Conservation (phyloP, 2,329 filamentous ascomycete genomes). For the Botrytis aclada region DNA sequence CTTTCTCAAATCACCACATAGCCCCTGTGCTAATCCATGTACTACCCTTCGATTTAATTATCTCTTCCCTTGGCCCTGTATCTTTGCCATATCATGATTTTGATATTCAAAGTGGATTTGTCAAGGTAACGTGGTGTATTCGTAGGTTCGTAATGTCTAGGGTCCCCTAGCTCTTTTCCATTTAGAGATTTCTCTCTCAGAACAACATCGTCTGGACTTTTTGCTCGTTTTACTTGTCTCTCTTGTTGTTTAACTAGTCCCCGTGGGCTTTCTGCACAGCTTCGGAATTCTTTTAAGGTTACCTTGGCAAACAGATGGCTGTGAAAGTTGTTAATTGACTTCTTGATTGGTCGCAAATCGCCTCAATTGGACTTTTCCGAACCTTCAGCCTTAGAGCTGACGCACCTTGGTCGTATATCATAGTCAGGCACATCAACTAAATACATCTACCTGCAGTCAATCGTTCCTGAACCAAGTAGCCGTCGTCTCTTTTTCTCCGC, state of each 20-base stretch:
- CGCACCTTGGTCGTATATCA: constrained; percentile 15
- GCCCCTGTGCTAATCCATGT: neutral
- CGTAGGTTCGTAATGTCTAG: constrained; percentile 16
- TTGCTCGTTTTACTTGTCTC: constrained; percentile 19
- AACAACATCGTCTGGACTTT: constrained; percentile 15
- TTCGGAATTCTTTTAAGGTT: constrained; percentile 22
- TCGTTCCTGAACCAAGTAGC: constrained; percentile 25
- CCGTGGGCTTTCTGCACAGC: constrained; percentile 22
- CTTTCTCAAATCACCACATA: neutral
- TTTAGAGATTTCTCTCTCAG: constrained; percentile 21
- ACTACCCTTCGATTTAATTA: neutral
- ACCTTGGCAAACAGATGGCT: constrained; percentile 15
- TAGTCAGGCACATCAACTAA: constrained; percentile 17
- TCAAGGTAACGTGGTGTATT: constrained; percentile 18
- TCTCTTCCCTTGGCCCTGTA: constrained; percentile 12
- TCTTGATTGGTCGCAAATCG: constrained; percentile 9
- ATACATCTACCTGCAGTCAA: constrained; percentile 14
- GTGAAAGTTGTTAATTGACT: constrained; percentile 4
- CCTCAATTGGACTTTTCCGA: constrained; percentile 2
- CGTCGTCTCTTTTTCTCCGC: constrained; percentile 24
- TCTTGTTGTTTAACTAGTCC: constrained; percentile 23
- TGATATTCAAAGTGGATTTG: constrained; percentile 10
- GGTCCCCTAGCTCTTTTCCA: constrained; percentile 34
- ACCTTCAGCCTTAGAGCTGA: constrained; percentile 16
- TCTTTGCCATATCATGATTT: neutral